These are phyloP conservation scores for Rickenella mellea DNA, from an alignment of 768 basidiomycete species.

Conservation along the genomic window DNA sequence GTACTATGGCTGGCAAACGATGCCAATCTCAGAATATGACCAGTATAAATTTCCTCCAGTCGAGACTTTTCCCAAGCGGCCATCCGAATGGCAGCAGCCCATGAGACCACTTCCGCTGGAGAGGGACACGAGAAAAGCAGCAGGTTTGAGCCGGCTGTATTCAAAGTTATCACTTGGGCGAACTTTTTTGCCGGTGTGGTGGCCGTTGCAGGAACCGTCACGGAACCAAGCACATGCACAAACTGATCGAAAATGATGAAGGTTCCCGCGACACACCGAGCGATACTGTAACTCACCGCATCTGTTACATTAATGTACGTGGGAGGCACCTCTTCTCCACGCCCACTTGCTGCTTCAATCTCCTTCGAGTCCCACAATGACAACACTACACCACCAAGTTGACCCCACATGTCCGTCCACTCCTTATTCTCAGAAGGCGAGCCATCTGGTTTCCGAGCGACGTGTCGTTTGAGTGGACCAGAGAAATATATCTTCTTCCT, in stretches of 20 bases:
- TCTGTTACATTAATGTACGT: constrained; percentile 83
- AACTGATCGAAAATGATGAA: constrained; percentile 35
- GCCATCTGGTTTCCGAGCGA: constrained; percentile 75
- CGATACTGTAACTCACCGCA: constrained; percentile 63
- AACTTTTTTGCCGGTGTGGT: constrained; percentile 53
- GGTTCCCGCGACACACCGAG: constrained; percentile 7
- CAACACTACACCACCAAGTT: constrained; percentile 80
- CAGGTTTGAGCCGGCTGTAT: constrained; percentile 88
- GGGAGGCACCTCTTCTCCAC: constrained; percentile 78
- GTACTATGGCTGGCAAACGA: constrained; percentile 18
- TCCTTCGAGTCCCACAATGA: constrained; percentile 89
- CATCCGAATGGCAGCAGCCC: constrained; percentile 86
- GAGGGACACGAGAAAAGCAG: constrained; percentile 81
- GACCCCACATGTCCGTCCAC: constrained; percentile 84
- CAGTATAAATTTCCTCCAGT: constrained; percentile 95
- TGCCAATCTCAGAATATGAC: constrained; percentile 81
- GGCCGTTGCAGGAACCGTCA: constrained; percentile 51
- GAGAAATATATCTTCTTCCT: constrained; percentile 84
- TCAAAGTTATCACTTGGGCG: constrained; percentile 78
- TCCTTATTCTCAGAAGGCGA: constrained; percentile 61
- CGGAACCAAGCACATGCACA: constrained; percentile 66
- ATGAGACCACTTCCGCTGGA: constrained; percentile 62
- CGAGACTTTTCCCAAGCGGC: constrained; percentile 92
- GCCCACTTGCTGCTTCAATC: constrained; percentile 73
- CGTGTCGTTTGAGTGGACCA: constrained; percentile 65